Percentiles rank a stretch among this genome's conserved stretches.
phyloP scores from a whole-genome alignment of 805 yeast genomes.

The Saccharomyces kudriavzevii region DNA sequence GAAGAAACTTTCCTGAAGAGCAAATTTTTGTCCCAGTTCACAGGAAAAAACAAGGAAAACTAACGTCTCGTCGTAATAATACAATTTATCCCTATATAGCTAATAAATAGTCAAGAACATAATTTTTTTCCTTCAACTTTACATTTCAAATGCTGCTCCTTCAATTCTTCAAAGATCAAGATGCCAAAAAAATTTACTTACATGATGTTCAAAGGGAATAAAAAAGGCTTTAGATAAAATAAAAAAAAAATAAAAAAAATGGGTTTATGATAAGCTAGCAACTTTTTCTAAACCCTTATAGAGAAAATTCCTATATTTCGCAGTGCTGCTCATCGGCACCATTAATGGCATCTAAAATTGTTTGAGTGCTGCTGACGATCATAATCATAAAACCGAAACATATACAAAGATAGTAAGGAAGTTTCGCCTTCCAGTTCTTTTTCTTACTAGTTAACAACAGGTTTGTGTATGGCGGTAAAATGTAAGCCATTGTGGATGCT shows the following conservation, averaged over 20 bases:
- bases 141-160: neutral
- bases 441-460: conserved; percentile 49
- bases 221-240: neutral
- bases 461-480: conserved; percentile 80
- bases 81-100: neutral
- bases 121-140: no score
- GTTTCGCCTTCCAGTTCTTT: conserved; percentile 35
- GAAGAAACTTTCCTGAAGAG: neutral
- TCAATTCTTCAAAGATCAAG: neutral
- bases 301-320: conserved; percentile 17
- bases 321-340: conserved; percentile 44
- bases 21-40: neutral
- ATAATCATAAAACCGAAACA: conserved; percentile 69
- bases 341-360: conserved; percentile 42
- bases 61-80: neutral
- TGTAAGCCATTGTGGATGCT: conserved; percentile 87
- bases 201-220: neutral
- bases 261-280: neutral
- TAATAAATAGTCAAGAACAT: neutral
- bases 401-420: conserved; percentile 55
- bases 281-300: neutral
- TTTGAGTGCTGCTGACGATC: conserved; percentile 73
- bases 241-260: neutral
- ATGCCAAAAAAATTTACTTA: neutral
- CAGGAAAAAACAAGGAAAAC: neutral